These are phyloP conservation scores for Tylopilus intermedius DNA, from an alignment of 768 basidiomycete species.

Conservation along the genomic window DNA sequence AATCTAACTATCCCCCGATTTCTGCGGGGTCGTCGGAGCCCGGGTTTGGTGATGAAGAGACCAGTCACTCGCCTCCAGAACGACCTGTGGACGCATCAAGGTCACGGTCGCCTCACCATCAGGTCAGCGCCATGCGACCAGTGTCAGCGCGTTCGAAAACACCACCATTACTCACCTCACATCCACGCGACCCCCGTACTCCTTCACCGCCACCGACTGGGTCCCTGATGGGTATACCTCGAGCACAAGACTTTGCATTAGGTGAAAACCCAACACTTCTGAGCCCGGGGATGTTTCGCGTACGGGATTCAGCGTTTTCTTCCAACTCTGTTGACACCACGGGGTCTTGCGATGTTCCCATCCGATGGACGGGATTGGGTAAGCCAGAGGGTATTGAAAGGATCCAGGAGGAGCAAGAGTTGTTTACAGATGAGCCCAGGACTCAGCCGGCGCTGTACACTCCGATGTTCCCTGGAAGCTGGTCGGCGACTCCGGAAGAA, in stretches of 20 bases:
- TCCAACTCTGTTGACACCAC: slow-evolving; percentile 40
- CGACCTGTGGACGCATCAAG: slow-evolving; percentile 15
- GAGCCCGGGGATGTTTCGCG: slow-evolving; percentile 49
- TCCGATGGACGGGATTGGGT: slow-evolving; percentile 56
- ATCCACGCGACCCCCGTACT: slow-evolving; percentile 24
- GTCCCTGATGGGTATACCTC: slow-evolving; percentile 10
- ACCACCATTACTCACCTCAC: slow-evolving; percentile 35
- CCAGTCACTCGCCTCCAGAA: slow-evolving; percentile 15
- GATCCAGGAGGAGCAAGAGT: slow-evolving; percentile 32
- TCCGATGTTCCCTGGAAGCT: slow-evolving; percentile 49
- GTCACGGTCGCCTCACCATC: slow-evolving; percentile 24
- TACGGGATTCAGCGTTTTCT: slow-evolving; percentile 62
- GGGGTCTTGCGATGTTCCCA: slow-evolving; percentile 47
- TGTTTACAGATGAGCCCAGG: slow-evolving; percentile 23
- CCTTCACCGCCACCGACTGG: slow-evolving; percentile 20
- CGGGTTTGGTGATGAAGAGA: slow-evolving; percentile 17
- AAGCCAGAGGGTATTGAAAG: slow-evolving; percentile 36
- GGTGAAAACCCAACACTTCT: slow-evolving; percentile 39
- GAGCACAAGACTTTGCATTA: slow-evolving; percentile 18
- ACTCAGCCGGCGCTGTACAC: slow-evolving; percentile 25
- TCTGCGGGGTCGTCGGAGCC: slow-evolving; percentile 8
- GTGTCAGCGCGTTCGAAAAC: slow-evolving; percentile 37
- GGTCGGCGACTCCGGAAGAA: slow-evolving; percentile 49
- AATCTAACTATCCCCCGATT: slow-evolving; percentile 9
- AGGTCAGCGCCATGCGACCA: slow-evolving; percentile 28